Evolutionary conservation across 2,329 filamentous ascomycete genomes (phyloP).

Genomic region (Alternaria viburni): DNA sequence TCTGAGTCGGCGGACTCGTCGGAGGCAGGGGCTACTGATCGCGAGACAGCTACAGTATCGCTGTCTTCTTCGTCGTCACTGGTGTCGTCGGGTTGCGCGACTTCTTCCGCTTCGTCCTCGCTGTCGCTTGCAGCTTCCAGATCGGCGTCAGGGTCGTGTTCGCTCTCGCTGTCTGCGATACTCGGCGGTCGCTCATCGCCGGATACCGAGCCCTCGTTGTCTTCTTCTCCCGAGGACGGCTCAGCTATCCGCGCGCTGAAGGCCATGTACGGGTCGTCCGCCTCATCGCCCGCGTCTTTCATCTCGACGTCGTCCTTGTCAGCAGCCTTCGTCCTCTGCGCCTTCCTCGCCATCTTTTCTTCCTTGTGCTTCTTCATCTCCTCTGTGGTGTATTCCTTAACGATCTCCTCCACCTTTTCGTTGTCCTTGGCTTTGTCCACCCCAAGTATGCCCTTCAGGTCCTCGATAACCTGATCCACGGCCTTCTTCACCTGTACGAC

Average conservation of each 20-base stretch:
- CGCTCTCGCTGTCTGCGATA: constrained; percentile 35
- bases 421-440: constrained; percentile 4
- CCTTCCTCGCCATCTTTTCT: constrained; percentile 33
- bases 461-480: constrained; percentile 54
- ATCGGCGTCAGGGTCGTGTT: constrained; percentile 27
- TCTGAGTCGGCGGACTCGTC: constrained; percentile 18
- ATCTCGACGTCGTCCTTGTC: constrained; percentile 27
- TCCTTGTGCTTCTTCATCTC: constrained; percentile 36
- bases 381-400: constrained; percentile 20
- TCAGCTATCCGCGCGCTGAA: constrained; percentile 50
- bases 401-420: constrained; percentile 21
- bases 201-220: constrained; percentile 36
- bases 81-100: constrained; percentile 8
- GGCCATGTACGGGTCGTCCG: constrained; percentile 39
- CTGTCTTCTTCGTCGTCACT: constrained; percentile 2
- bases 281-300: constrained; percentile 36
- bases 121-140: constrained; percentile 24
- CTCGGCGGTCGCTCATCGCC: constrained; percentile 41
- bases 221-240: constrained; percentile 44
- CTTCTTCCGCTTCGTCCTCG: constrained; percentile 3
- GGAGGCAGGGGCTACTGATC: constrained; percentile 21
- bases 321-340: constrained; percentile 24
- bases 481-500: constrained; percentile 64
- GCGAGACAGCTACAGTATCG: neutral
- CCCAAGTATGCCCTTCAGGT: constrained; percentile 49